A percentile compares a stretch with the other conserved stretches of the same genome.
These are phyloP conservation scores for Mortierella sp. DNA, from an alignment of 371 early-diverging fungal species.

Conservation along the genomic window DNA sequence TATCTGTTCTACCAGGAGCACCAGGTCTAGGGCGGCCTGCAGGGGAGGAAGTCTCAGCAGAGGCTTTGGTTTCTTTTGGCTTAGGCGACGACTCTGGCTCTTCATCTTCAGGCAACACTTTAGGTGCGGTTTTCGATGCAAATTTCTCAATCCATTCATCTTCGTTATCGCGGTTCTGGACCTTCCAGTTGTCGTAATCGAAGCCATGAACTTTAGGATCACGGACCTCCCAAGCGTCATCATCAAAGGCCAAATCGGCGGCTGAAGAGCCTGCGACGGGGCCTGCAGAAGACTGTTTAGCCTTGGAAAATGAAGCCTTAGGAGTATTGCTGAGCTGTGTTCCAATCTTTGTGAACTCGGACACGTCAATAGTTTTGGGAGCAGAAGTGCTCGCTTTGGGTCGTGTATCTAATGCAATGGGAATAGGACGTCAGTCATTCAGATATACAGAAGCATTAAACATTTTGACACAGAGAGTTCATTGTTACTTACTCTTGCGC, in stretches of 20 bases:
- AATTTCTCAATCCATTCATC: conserved; percentile 58
- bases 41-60: conserved; percentile 29
- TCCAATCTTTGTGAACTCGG: conserved; percentile 54
- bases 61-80: conserved; percentile 27
- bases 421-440: background rate
- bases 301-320: conserved; percentile 56
- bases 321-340: conserved; percentile 24
- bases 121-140: conserved; percentile 44
- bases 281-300: conserved; percentile 60
- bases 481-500: conserved; percentile 35
- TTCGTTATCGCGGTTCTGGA: conserved; percentile 56
- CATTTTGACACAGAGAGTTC: background rate
- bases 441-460: background rate
- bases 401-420: conserved; percentile 28
- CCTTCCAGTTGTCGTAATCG: conserved; percentile 60
- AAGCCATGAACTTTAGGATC: conserved; percentile 54
- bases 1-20: conserved; percentile 49
- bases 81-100: conserved; percentile 51
- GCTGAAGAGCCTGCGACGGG: conserved; percentile 52
- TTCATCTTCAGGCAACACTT: conserved; percentile 37
- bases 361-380: conserved; percentile 39
- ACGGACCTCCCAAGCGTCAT: conserved; percentile 69
- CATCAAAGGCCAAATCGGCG: conserved; percentile 63
- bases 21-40: conserved; percentile 52
- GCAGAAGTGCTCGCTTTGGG: conserved; percentile 50